Evolutionary conservation across 202 grass and related monocot species (phyloP).

Genomic region (Panicum hallii): DNA sequence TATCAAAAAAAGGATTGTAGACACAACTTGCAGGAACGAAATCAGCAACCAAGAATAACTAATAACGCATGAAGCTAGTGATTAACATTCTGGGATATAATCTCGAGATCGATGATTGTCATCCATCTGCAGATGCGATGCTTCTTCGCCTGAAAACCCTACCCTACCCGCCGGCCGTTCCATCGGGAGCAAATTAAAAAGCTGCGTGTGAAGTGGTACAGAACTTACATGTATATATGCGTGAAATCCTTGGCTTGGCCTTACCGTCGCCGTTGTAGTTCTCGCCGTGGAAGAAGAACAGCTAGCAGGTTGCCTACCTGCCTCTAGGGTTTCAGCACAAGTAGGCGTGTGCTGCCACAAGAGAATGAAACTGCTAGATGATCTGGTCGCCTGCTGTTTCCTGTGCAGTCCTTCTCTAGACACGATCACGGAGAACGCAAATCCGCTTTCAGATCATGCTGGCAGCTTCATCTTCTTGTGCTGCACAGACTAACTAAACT

Average conservation of each 20-base stretch:
- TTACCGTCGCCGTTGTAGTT: not conserved
- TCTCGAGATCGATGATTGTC: not conserved
- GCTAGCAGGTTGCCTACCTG: not conserved
- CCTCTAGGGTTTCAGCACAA: conserved; percentile 36
- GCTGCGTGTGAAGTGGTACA: not conserved
- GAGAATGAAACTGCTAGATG: conserved; percentile 57
- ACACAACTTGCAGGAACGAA: not conserved
- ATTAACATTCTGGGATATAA: not conserved
- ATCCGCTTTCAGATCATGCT: conserved; percentile 71
- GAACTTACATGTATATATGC: not conserved
- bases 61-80: not conserved
- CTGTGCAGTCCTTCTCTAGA: not conserved
- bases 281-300: not conserved
- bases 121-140: not conserved
- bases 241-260: not conserved
- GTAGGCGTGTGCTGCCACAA: conserved; percentile 29
- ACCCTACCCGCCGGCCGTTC: not conserved
- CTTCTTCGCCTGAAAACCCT: not conserved
- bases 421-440: not conserved
- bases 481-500: conserved; percentile 36
- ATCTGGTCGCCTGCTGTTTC: conserved; percentile 32
- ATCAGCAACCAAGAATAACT: not conserved
- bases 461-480: conserved; percentile 80
- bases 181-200: not conserved
- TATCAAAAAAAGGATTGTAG: not conserved